Percentiles rank a stretch among this genome's conserved stretches.
These are phyloP conservation scores for Henckelia pumila DNA, from an alignment of 257 asterid genomes.

Conservation along the genomic window DNA sequence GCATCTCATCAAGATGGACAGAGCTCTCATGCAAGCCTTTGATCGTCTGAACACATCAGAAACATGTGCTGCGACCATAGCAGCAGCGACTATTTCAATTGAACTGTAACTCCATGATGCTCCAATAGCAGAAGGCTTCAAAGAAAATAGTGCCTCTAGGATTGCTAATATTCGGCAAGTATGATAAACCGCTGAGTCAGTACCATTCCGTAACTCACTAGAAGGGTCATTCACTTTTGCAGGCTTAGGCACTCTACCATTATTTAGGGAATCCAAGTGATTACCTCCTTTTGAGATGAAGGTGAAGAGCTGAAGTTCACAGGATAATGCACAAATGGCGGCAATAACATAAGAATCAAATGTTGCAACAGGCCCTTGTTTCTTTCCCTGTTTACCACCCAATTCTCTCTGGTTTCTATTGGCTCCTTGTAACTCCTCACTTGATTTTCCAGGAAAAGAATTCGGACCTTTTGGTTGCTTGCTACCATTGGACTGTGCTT, in stretches of 20 bases:
- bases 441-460: conserved; percentile 37
- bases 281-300: conserved; percentile 61
- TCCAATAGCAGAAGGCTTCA: conserved; percentile 92
- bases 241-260: conserved; percentile 36
- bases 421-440: conserved; percentile 39
- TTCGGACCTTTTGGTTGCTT: conserved; percentile 66
- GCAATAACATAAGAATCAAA: conserved; percentile 97
- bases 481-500: conserved; percentile 79
- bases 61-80: conserved; percentile 99
- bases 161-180: conserved; percentile 83
- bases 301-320: conserved; percentile 92
- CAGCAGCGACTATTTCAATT: conserved; percentile 96
- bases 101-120: conserved; percentile 93
- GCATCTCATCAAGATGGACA: conserved; percentile 72
- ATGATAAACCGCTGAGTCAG: conserved; percentile 82
- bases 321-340: conserved; percentile 96
- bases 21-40: conserved; percentile 96
- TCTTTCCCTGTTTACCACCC: conserved; percentile 50
- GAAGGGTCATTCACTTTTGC: conserved; percentile 47
- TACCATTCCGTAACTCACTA: conserved; percentile 54
- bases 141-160: conserved; percentile 95
- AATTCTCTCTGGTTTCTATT: conserved; percentile 41
- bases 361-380: conserved; percentile 92
- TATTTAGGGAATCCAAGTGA: conserved; percentile 32
- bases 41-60: conserved; percentile 90